phyloP scores from a whole-genome alignment of 116 monocot species.

The Papilionanthe hybrid region DNA sequence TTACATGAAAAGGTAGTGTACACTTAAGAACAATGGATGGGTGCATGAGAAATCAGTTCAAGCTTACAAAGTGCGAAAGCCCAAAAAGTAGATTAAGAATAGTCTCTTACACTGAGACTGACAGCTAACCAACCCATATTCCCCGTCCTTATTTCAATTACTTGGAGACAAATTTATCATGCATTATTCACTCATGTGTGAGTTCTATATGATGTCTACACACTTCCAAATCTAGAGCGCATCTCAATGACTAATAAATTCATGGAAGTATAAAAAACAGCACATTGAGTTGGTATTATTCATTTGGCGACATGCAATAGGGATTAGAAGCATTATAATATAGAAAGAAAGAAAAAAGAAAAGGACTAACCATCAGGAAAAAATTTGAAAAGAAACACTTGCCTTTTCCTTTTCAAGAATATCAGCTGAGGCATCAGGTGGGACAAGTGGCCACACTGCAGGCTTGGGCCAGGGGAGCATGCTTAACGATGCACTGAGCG shows the following conservation, averaged over 20 bases:
- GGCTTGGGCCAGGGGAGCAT: constrained; percentile 99
- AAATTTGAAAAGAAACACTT: constrained; percentile 21
- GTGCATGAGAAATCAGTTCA: background rate
- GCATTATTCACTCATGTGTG: too few species aligned
- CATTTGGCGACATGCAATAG: background rate
- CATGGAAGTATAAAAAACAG: background rate
- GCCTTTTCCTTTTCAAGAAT: constrained; percentile 83
- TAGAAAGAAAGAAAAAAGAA: background rate
- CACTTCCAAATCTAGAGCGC: too few species aligned
- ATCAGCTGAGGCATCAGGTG: constrained; percentile 77
- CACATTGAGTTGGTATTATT: background rate
- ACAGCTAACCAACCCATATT: background rate
- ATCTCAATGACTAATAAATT: background rate
- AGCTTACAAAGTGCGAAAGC: background rate
- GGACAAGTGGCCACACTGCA: constrained; percentile 74
- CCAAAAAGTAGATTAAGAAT: background rate
- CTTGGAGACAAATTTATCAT: background rate
- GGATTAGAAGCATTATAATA: background rate
- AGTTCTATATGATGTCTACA: too few species aligned
- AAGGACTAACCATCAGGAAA: background rate
- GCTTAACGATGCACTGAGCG: constrained; percentile 85
- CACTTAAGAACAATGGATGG: background rate
- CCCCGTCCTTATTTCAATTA: background rate
- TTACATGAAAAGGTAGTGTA: background rate
- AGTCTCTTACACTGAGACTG: background rate